Percentiles rank a stretch among this genome's conserved stretches.
Evolutionary conservation across 306 rosid genomes (phyloP).

Genomic region (Ormosia semicastrata): DNA sequence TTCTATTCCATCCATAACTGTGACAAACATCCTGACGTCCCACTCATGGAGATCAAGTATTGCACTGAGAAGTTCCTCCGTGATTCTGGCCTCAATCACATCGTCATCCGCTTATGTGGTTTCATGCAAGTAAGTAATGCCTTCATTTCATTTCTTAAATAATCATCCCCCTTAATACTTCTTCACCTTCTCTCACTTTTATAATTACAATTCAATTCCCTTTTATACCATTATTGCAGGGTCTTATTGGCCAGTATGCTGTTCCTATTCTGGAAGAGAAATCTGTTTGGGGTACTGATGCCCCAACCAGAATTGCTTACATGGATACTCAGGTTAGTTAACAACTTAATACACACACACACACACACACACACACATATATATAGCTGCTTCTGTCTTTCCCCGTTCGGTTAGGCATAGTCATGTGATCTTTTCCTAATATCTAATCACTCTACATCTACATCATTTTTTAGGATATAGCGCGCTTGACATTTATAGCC

Average conservation of each 20-base stretch:
- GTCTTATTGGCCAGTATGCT: conserved; percentile 95
- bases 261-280: conserved; percentile 94
- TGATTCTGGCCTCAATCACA: conserved; percentile 72
- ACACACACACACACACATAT: neutral
- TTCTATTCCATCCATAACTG: conserved; percentile 97
- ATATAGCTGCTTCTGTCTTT: neutral
- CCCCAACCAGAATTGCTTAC: conserved; percentile 96
- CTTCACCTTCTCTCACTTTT: no score
- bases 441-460: neutral
- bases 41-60: conserved; percentile 95
- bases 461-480: conserved; percentile 63
- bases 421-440: neutral
- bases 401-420: no score
- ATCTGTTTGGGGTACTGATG: conserved; percentile 99
- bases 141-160: no score
- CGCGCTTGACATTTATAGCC: conserved; percentile 84
- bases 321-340: conserved; percentile 87
- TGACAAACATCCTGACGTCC: conserved; percentile 95
- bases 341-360: neutral
- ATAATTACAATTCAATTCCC: no score
- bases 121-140: conserved; percentile 71
- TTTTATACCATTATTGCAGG: conserved; percentile 42
- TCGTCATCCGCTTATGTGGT: conserved; percentile 78
- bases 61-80: conserved; percentile 86
- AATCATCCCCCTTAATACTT: no score